Evolutionary conservation across 2,329 filamentous ascomycete genomes (phyloP).

Genomic region (Trichoderma sp.): DNA sequence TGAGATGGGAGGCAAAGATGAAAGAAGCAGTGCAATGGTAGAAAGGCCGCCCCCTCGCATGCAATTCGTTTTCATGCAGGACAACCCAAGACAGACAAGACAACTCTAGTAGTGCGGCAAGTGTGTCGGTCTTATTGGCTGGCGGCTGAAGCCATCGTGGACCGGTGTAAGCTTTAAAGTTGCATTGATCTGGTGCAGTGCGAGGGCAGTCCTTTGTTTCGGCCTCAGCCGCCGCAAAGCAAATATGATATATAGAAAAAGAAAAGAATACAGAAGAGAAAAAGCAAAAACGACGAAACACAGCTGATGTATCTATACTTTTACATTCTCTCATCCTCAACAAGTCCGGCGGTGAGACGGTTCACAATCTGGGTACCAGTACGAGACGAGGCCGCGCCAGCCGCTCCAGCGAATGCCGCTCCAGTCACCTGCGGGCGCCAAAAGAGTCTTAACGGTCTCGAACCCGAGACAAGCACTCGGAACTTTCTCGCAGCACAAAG

Average conservation of each 20-base stretch:
- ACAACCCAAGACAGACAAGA: not conserved
- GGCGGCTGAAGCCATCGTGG: not conserved
- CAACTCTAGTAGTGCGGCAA: not conserved
- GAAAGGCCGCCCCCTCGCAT: not conserved
- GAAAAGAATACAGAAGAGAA: not conserved
- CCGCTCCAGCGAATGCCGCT: not conserved
- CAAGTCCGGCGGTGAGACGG: not conserved
- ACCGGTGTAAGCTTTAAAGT: not conserved
- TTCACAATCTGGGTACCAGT: not conserved
- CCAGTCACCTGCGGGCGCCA: conserved; percentile 2
- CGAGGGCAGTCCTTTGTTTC: not conserved
- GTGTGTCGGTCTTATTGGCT: not conserved
- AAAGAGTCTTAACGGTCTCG: not conserved
- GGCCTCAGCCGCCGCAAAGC: not conserved
- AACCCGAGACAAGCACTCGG: conserved; percentile 1
- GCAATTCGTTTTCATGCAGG: not conserved
- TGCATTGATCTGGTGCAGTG: not conserved
- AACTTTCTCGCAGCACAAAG: not conserved
- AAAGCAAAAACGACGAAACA: not conserved
- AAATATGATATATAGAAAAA: not conserved
- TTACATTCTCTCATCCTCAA: not conserved
- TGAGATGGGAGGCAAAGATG: not conserved
- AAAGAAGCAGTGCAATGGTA: not conserved
- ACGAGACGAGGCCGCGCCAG: not conserved
- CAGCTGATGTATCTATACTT: not conserved